Evolutionary conservation across 352 stramenopile species (phyloP), one percentile per base, ranked within the genome.

Genomic region (Pythium angustatum): DNA sequence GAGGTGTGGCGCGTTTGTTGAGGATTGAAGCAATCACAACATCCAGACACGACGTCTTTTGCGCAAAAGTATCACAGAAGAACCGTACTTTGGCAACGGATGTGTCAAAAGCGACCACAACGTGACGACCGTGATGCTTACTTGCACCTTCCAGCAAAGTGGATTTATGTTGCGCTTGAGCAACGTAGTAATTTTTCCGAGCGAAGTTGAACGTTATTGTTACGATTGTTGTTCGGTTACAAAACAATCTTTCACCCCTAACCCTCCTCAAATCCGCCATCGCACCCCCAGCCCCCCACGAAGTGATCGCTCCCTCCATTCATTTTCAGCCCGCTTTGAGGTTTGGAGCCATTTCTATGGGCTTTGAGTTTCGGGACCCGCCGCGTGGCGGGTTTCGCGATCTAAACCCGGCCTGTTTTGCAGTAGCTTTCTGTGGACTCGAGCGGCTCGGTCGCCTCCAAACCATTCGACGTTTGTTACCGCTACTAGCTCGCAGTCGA

Each of bases 401-500:
- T 58, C 60, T 48, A 63, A 65, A 73, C 66, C 66, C 66, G 66
- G 34, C 66, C 66, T 56, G 38, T 19, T 7, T 26, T 53, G 45
- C 45, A 34, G 56, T 49, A 30, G 57, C 48, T 66, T 73, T 73
- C 60, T 73, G 66, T 73, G 66, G 66, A 73, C 61, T 72, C 48
- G 59, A 56, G 51, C 14, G 53, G 33, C 48, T 38, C 40, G 49
- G 34, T 62, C 66, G 24, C 27, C 31, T 66, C 9, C 45, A 64
- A 66, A 64, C 60, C 66, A 73, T 73, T 73, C 66, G 66, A 73
- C 66, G 66, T 73, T 73, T 73, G 55, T 64, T 60, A 69, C 61
- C 34, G 60, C 66, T 69, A 57, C 60, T 58, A 56, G 51, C 65
- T 55, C 50, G 43, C 57, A 66, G 51, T 73, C 66, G 66, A 64